Evolutionary conservation across 2,329 filamentous ascomycete species (phyloP), one percentile per base, ranked within the genome.

Genomic region (Ophiostoma himal-ulmi): DNA sequence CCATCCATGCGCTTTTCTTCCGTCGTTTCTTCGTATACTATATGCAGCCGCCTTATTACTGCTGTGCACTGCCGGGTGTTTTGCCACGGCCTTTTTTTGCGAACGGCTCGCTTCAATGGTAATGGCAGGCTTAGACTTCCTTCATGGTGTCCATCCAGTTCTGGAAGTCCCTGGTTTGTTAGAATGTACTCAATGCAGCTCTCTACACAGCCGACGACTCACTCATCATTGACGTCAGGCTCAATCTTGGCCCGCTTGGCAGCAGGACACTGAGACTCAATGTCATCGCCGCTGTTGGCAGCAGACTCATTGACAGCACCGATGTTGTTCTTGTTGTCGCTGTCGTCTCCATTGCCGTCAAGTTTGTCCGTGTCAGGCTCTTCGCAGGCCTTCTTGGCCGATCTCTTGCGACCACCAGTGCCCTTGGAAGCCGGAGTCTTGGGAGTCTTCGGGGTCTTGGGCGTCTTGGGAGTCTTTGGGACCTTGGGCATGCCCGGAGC

Each of bases 351-450:
- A 8, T 22, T n/a, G 26, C n/a, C 68, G 20, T 73, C 70, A 8
- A 22, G 69, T 0, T 65, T 37, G 17, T 65, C 39, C 4, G 11
- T n/a, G 26, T 36, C 68, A 20, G 22, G 26, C 65, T 67, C 39
- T 13, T 60, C 39, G 65, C 65, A 30, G 39, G 39, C 17, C 67
- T 60, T 68, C 57, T 70, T 70, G 30, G 54, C 30, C 3, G 62
- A 52, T 22, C 36, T 73, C 65, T 26, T 71, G 22, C 41, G 67
- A 7, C 60, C 60, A 6, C 30, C 34, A 10, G 5, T 74, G 57
- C 68, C 64, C 69, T 76, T 75, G 70, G 70, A 64, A 37, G 71
- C 69, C 37, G 70, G 68, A 10, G 68, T 67, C 20, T 73, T 69
- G 17, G 68, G 30, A 0, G 73, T 41, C 20, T 67, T 71, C 30